phyloP scores from a whole-genome alignment of 805 yeast genomes.

The Starmera dryadoides region DNA sequence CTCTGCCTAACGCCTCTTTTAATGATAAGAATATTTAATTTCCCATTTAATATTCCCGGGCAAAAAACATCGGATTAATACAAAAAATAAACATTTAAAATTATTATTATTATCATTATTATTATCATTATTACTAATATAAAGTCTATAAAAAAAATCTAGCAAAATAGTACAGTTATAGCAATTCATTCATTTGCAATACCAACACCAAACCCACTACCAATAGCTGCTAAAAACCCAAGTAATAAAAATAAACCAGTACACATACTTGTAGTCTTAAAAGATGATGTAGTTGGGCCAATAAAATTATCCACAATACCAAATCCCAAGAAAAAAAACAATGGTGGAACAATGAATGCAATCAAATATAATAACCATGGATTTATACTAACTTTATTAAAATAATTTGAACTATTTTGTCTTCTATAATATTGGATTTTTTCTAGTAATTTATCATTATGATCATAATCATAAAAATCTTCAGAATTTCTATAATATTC shows the following conservation, averaged over 20 bases:
- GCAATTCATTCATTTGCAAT: constrained; percentile 8
- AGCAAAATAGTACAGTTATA: neutral
- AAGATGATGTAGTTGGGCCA: constrained; percentile 3
- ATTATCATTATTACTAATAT: too few relatives aligned
- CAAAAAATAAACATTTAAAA: too few relatives aligned
- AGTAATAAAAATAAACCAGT: constrained; percentile 13
- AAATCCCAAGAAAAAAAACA: constrained; percentile 21
- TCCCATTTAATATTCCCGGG: too few relatives aligned
- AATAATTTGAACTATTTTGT: neutral
- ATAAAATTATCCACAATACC: constrained; percentile 15
- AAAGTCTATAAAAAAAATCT: too few relatives aligned
- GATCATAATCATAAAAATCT: neutral
- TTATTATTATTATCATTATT: too few relatives aligned
- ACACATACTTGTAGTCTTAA: constrained; percentile 12
- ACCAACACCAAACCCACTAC: constrained; percentile 41
- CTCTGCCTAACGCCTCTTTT: too few relatives aligned
- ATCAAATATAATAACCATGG: constrained; percentile 10
- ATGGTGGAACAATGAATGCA: constrained; percentile 19
- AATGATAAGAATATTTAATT: too few relatives aligned
- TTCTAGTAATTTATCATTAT: constrained; percentile 10
- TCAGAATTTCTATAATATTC: neutral
- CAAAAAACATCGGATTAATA: too few relatives aligned
- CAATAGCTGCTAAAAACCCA: constrained; percentile 30
- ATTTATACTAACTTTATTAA: neutral
- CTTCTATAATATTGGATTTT: constrained; percentile 13